A percentile compares a stretch with the other conserved stretches of the same genome.
Evolutionary conservation across 768 basidiomycete species (phyloP).

Genomic region (Leccinum incarnatum): DNA sequence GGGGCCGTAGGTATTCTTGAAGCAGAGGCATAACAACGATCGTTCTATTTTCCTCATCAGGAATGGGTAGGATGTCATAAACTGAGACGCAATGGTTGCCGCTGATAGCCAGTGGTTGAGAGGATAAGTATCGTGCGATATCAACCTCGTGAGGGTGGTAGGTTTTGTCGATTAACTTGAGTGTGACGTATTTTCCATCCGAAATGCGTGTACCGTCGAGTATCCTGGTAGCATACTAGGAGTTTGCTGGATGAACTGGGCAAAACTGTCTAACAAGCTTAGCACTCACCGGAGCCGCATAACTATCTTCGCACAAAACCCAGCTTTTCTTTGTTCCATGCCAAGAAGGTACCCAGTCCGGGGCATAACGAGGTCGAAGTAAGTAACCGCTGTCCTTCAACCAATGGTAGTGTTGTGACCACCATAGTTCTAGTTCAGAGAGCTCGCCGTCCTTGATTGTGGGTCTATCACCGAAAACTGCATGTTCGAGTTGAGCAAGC

Average conservation of each 20-base stretch:
- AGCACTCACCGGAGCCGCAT: slow-evolving; percentile 2
- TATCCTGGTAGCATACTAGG: slow-evolving; percentile 6
- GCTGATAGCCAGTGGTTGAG: neutral
- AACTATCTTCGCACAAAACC: slow-evolving; percentile 3
- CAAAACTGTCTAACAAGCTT: neutral
- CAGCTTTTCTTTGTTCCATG: neutral
- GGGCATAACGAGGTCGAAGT: slow-evolving; percentile 21
- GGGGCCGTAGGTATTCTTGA: slow-evolving; percentile 18
- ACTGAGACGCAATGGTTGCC: slow-evolving; percentile 38
- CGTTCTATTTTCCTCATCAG: neutral
- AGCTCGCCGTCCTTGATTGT: neutral
- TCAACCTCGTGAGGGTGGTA: slow-evolving; percentile 29
- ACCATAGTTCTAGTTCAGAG: slow-evolving; percentile 10
- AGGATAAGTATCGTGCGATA: slow-evolving; percentile 26
- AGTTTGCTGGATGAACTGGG: slow-evolving; percentile 14
- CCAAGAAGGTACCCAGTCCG: slow-evolving; percentile 24
- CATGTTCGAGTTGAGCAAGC: neutral
- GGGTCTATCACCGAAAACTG: neutral
- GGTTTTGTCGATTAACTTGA: slow-evolving; percentile 28
- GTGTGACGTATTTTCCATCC: slow-evolving; percentile 28
- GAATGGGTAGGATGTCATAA: slow-evolving; percentile 21
- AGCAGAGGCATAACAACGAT: slow-evolving; percentile 38
- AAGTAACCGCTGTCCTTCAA: slow-evolving; percentile 16
- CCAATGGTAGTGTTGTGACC: slow-evolving; percentile 13
- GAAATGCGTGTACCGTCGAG: slow-evolving; percentile 30